These are phyloP conservation scores for Serpula lacrymans DNA, from an alignment of 768 basidiomycete species.

Conservation along the genomic window DNA sequence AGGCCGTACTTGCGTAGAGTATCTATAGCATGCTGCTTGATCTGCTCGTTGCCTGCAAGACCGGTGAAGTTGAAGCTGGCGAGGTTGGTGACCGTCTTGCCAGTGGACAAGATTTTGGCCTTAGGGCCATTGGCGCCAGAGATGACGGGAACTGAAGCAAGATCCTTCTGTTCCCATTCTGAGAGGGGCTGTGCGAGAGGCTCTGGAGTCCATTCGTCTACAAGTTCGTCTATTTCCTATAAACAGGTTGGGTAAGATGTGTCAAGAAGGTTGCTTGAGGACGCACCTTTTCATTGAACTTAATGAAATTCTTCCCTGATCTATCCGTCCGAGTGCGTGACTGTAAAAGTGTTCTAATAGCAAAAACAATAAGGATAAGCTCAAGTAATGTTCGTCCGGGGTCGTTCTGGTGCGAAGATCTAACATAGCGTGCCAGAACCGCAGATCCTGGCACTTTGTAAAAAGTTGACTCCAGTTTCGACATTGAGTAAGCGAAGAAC, in stretches of 20 bases:
- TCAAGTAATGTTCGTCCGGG: slow-evolving; percentile 91
- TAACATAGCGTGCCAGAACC: slow-evolving; percentile 86
- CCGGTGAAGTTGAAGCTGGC: slow-evolving; percentile 92
- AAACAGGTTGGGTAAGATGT: neutral
- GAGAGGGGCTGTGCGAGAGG: slow-evolving; percentile 66
- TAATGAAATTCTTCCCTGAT: slow-evolving; percentile 83
- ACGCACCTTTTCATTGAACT: slow-evolving; percentile 84
- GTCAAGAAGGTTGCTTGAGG: neutral
- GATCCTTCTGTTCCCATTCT: slow-evolving; percentile 58
- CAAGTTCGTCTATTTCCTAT: slow-evolving; percentile 95
- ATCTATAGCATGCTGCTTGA: slow-evolving; percentile 83
- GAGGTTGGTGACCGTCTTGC: slow-evolving; percentile 80
- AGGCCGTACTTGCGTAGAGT: slow-evolving; percentile 87
- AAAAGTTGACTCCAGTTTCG: slow-evolving; percentile 62
- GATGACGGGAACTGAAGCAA: slow-evolving; percentile 75
- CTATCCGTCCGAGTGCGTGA: slow-evolving; percentile 84
- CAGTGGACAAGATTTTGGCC: slow-evolving; percentile 68
- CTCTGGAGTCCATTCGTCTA: slow-evolving; percentile 93
- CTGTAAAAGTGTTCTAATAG: slow-evolving; percentile 86
- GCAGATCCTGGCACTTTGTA: slow-evolving; percentile 77
- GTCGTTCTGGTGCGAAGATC: slow-evolving; percentile 93
- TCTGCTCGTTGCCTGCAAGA: slow-evolving; percentile 79
- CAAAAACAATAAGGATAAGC: slow-evolving; percentile 82
- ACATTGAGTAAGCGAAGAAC: slow-evolving; percentile 59
- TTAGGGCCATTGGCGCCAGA: slow-evolving; percentile 79